Conservation (phyloP, 139 green algal genomes). For the Astrephomene gubernaculifera region DNA sequence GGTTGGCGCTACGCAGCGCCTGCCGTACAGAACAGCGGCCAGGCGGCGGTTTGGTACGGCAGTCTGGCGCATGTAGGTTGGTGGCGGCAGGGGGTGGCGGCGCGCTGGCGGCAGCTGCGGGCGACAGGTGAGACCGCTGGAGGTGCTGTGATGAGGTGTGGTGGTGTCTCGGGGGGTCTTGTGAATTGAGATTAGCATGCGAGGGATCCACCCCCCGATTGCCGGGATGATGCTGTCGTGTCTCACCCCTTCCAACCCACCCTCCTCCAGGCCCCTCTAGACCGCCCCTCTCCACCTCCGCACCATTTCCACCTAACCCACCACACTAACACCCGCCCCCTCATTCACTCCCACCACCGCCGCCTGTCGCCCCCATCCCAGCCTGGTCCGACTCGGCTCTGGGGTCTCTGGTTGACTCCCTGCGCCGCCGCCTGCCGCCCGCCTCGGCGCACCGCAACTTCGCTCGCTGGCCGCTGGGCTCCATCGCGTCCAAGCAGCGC, state of each 20-base stretch:
- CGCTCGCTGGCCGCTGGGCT: conserved; percentile 1
- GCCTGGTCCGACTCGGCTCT: conserved; percentile 17
- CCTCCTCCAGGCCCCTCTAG: too few species aligned
- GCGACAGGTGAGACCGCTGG: not conserved
- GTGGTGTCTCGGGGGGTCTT: too few species aligned
- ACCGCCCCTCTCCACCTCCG: too few species aligned
- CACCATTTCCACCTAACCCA: not conserved
- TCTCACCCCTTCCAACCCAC: too few species aligned
- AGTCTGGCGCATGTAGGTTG: not conserved
- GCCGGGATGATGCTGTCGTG: too few species aligned
- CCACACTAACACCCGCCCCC: too few species aligned
- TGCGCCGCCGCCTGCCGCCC: not conserved
- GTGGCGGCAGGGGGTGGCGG: conserved; percentile 16
- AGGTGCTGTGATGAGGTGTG: not conserved
- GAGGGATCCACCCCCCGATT: too few species aligned
- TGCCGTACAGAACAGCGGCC: conserved; percentile 27
- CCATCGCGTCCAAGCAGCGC: not conserved
- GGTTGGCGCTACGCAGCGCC: conserved; percentile 31
- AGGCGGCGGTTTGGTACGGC: not conserved
- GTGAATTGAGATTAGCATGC: too few species aligned
- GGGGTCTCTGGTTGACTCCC: not conserved
- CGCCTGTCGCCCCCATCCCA: not conserved
- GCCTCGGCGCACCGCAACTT: not conserved
- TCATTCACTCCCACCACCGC: not conserved
- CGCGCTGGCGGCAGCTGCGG: conserved; percentile 22